These are phyloP conservation scores for Mortierella polycephala DNA, from an alignment of 371 early-diverging fungal species.

Conservation along the genomic window DNA sequence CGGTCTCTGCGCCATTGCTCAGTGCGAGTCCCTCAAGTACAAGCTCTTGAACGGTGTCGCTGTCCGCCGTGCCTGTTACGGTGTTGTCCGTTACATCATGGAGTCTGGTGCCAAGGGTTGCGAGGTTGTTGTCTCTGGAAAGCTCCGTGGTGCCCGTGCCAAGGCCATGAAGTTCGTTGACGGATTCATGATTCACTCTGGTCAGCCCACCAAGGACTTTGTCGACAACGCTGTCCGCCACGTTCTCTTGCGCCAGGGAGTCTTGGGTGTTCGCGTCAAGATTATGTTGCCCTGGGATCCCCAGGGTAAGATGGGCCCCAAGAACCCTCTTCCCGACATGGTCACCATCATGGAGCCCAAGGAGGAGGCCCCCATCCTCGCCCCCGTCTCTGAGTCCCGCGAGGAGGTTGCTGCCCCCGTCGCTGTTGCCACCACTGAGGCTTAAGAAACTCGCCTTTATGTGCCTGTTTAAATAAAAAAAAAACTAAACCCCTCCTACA, in stretches of 20 bases:
- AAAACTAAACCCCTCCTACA: conserved; percentile 12
- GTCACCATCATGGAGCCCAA: conserved; percentile 97
- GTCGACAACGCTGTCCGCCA: conserved; percentile 98
- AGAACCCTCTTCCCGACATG: conserved; percentile 96
- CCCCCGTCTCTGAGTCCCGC: conserved; percentile 79
- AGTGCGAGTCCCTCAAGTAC: conserved; percentile 98
- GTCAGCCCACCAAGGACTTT: conserved; percentile 98
- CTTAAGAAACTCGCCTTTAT: conserved; percentile 41
- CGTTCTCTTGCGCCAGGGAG: conserved; percentile 99
- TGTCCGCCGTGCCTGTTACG: conserved; percentile 98
- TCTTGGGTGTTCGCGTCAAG: conserved; percentile 99
- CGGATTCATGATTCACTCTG: conserved; percentile 99
- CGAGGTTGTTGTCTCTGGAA: conserved; percentile 99
- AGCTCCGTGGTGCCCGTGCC: conserved; percentile 99
- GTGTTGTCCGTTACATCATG: conserved; percentile 99
- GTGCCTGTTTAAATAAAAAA: conserved; percentile 31
- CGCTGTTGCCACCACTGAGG: conserved; percentile 55
- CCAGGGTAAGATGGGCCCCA: conserved; percentile 96
- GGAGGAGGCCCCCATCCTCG: conserved; percentile 80
- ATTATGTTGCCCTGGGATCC: conserved; percentile 99
- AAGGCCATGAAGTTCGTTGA: conserved; percentile 99
- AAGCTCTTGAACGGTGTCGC: conserved; percentile 98
- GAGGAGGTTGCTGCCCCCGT: conserved; percentile 58
- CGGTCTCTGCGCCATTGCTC: conserved; percentile 99
- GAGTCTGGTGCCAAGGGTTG: conserved; percentile 99